These are phyloP conservation scores for Plenodomus tracheiphilus DNA, from an alignment of 2,329 filamentous ascomycete species.

Conservation along the genomic window DNA sequence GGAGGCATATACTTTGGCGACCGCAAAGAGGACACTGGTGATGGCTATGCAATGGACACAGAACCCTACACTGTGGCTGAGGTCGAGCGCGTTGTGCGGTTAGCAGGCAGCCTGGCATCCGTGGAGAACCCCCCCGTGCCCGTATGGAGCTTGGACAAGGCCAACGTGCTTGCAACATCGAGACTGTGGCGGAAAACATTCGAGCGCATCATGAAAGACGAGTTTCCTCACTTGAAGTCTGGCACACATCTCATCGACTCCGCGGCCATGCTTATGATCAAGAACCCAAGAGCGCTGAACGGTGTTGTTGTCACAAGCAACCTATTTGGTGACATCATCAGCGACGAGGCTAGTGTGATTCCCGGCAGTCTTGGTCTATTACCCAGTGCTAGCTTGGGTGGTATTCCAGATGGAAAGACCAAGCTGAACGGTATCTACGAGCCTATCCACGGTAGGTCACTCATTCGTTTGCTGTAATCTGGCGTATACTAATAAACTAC, in stretches of 20 bases:
- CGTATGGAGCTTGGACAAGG: slow-evolving; percentile 91
- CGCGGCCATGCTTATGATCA: slow-evolving; percentile 97
- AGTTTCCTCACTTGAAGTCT: slow-evolving; percentile 85
- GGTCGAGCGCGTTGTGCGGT: slow-evolving; percentile 83
- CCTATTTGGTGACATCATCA: slow-evolving; percentile 94
- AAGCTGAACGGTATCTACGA: slow-evolving; percentile 95
- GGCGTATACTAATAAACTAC: slow-evolving; percentile 12
- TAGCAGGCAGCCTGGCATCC: slow-evolving; percentile 80
- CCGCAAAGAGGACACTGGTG: slow-evolving; percentile 76
- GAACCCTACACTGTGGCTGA: slow-evolving; percentile 84
- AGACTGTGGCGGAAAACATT: slow-evolving; percentile 88
- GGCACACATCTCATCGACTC: slow-evolving; percentile 92
- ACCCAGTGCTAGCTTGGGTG: slow-evolving; percentile 83
- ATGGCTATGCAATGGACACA: slow-evolving; percentile 76
- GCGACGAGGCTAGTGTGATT: slow-evolving; percentile 92
- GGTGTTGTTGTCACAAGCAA: slow-evolving; percentile 93
- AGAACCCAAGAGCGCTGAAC: slow-evolving; percentile 85
- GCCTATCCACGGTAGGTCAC: slow-evolving; percentile 81
- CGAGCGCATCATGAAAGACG: slow-evolving; percentile 78
- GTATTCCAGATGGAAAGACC: slow-evolving; percentile 81
- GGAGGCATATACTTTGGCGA: slow-evolving; percentile 96
- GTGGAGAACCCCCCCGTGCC: slow-evolving; percentile 74
- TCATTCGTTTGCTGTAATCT: background rate
- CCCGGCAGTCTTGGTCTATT: slow-evolving; percentile 86
- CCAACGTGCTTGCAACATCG: slow-evolving; percentile 90